phyloP scores from a whole-genome alignment of 768 basidiomycete species.

The Lactarius quietus region DNA sequence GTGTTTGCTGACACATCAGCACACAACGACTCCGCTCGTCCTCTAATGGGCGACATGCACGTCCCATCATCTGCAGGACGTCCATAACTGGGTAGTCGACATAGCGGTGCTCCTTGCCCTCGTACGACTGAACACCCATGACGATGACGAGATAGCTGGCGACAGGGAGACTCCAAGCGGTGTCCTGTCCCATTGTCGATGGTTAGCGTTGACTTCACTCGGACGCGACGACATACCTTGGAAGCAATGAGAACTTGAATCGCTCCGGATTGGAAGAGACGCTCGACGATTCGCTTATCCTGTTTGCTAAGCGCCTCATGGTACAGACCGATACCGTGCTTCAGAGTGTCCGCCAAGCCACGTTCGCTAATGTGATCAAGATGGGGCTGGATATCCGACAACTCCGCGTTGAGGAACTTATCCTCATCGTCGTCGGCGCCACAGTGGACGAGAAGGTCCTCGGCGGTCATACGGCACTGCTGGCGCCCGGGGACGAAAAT shows the following conservation, averaged over 20 bases:
- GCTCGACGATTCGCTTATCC: conserved; percentile 91
- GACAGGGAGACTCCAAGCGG: conserved; percentile 93
- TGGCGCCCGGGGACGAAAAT: conserved; percentile 90
- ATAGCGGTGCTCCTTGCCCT: conserved; percentile 97
- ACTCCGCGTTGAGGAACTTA: conserved; percentile 86
- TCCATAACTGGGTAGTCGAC: conserved; percentile 98
- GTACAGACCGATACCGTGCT: conserved; percentile 91
- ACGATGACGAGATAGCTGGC: conserved; percentile 97
- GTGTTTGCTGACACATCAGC: conserved; percentile 94
- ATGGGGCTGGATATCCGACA: conserved; percentile 80
- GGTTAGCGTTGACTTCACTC: neutral
- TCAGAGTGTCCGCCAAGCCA: conserved; percentile 72
- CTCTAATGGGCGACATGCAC: conserved; percentile 87
- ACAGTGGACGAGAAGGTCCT: conserved; percentile 87
- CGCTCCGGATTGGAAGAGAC: conserved; percentile 89
- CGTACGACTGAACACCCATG: conserved; percentile 97
- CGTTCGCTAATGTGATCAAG: conserved; percentile 79
- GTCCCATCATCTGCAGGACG: conserved; percentile 98
- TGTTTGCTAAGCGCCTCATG: conserved; percentile 91
- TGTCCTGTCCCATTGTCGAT: conserved; percentile 54
- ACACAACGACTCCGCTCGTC: conserved; percentile 92
- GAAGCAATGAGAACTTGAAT: conserved; percentile 94
- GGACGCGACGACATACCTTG: conserved; percentile 52
- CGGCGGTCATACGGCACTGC: conserved; percentile 91
- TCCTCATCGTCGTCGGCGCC: conserved; percentile 80